Evolutionary conservation across 805 yeast genomes (phyloP).

Genomic region (Torulaspora maleeae): DNA sequence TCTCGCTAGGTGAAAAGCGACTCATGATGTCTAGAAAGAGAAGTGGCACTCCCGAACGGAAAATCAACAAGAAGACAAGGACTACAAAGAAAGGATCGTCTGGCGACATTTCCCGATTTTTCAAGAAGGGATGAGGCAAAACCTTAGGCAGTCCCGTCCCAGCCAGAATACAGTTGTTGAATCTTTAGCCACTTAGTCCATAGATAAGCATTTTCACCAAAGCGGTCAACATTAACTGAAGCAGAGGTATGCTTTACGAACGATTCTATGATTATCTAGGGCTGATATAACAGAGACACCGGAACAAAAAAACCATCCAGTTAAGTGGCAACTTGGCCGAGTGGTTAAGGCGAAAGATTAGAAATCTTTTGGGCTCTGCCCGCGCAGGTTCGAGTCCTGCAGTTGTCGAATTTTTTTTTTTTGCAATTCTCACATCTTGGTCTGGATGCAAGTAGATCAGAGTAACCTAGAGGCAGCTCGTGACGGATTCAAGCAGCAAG

Average conservation of each 20-base stretch:
- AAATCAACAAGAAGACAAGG: neutral
- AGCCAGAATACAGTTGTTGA: neutral
- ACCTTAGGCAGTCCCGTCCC: neutral
- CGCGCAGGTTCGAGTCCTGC: slow-evolving; percentile 65
- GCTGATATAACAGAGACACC: neutral
- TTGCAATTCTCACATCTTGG: neutral
- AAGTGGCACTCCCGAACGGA: neutral
- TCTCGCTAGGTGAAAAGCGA: slow-evolving; percentile 31
- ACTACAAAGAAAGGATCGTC: slow-evolving; percentile 3
- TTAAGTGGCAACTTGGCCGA: slow-evolving; percentile 47
- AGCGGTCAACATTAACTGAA: too few relatives aligned
- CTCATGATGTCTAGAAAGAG: slow-evolving; percentile 18
- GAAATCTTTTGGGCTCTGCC: slow-evolving; percentile 51
- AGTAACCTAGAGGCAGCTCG: too few relatives aligned
- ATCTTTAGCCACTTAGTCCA: neutral
- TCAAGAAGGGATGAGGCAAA: slow-evolving; percentile 2
- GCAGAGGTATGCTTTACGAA: too few relatives aligned
- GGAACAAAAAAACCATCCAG: neutral
- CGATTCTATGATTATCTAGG: too few relatives aligned
- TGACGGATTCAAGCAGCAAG: too few relatives aligned
- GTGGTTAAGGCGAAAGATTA: slow-evolving; percentile 60
- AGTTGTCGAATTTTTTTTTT: slow-evolving; percentile 47
- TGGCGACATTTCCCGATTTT: slow-evolving; percentile 9
- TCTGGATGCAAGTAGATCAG: too few relatives aligned
- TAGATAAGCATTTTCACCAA: neutral